These are phyloP conservation scores for Colletotrichum graminicola DNA, from an alignment of 2,329 filamentous ascomycete species.

Conservation along the genomic window DNA sequence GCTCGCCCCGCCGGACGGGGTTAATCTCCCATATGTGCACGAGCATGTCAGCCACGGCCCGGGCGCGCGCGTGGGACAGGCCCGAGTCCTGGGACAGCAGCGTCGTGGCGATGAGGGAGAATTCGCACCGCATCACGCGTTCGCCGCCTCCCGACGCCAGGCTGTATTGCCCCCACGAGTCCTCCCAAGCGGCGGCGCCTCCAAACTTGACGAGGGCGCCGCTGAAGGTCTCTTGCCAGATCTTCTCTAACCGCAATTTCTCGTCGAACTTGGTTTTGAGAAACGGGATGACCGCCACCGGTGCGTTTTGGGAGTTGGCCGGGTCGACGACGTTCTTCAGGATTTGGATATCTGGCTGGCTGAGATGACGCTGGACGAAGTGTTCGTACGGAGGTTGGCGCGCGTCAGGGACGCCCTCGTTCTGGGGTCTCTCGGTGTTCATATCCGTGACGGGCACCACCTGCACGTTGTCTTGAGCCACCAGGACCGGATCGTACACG, in stretches of 20 bases:
- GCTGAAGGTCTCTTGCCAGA: background rate
- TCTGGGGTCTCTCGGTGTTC: background rate
- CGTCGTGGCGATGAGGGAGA: background rate
- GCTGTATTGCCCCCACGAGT: background rate
- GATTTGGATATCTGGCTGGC: background rate
- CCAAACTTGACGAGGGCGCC: no score
- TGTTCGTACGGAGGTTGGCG: background rate
- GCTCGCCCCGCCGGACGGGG: background rate
- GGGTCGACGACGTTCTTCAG: background rate
- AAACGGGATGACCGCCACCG: background rate
- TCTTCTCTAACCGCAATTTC: background rate
- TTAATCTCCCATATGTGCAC: background rate
- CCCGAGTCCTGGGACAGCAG: background rate
- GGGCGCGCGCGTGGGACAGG: background rate
- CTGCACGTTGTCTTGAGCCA: background rate
- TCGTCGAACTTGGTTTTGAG: background rate
- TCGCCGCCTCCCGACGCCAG: background rate
- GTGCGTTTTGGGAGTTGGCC: background rate
- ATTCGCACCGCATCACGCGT: background rate
- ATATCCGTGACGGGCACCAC: background rate
- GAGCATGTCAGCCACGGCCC: background rate
- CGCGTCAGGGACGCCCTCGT: background rate
- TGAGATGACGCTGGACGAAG: background rate
- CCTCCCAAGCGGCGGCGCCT: background rate
- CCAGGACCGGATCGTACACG: background rate